These are phyloP conservation scores for Termitomyces sp. DNA, from an alignment of 768 basidiomycete genomes.

Conservation along the genomic window DNA sequence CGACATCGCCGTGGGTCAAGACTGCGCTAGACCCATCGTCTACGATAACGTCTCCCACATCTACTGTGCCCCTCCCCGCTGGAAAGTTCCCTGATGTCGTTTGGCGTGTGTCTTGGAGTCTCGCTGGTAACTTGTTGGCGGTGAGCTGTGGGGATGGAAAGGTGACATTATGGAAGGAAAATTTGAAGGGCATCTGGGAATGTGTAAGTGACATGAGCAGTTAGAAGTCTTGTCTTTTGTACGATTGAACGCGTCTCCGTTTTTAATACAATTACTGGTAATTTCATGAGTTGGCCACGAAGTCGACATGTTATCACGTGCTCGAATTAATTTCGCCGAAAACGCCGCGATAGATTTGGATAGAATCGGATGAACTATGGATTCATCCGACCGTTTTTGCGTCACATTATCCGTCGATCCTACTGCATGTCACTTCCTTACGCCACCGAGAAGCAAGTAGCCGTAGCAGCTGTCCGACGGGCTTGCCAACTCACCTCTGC, in stretches of 20 bases:
- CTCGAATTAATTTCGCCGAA: slow-evolving; percentile 1
- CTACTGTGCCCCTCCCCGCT: slow-evolving; percentile 39
- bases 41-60: slow-evolving; percentile 38
- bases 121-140: slow-evolving; percentile 92
- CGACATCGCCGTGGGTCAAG: slow-evolving; percentile 72
- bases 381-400: slow-evolving; percentile 11
- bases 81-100: slow-evolving; percentile 96
- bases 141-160: slow-evolving; percentile 98
- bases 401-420: slow-evolving; percentile 14
- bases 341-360: background rate
- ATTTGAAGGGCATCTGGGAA: slow-evolving; percentile 91
- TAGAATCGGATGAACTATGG: slow-evolving; percentile 11
- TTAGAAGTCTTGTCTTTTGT: slow-evolving; percentile 27
- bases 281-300: background rate
- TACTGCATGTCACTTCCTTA: slow-evolving; percentile 50
- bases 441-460: slow-evolving; percentile 71
- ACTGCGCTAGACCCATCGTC: slow-evolving; percentile 72
- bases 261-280: background rate
- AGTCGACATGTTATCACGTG: background rate
- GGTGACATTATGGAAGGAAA: slow-evolving; percentile 98
- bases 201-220: slow-evolving; percentile 94
- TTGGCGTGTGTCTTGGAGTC: slow-evolving; percentile 98
- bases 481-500: slow-evolving; percentile 81
- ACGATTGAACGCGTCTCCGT: background rate
- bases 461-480: slow-evolving; percentile 80